A percentile compares a stretch with the other conserved stretches of the same genome.
Evolutionary conservation across 225 moss, liverwort and hornwort genomes (phyloP).

Genomic region (Neckera pumila): DNA sequence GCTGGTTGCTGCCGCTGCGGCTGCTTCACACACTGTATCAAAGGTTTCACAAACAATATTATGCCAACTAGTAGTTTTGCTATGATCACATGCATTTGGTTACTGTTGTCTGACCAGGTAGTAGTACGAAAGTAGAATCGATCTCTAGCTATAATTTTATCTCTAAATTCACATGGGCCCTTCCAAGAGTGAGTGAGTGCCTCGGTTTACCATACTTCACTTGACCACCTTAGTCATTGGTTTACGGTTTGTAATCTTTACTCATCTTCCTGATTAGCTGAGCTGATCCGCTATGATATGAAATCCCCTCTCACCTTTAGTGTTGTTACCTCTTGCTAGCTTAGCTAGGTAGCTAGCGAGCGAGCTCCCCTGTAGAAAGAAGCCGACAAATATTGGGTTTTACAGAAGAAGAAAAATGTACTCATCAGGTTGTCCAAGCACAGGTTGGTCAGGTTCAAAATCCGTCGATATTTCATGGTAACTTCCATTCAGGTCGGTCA

Average conservation of each 20-base stretch:
- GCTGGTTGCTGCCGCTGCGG: not conserved
- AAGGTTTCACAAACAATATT: not conserved
- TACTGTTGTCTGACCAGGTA: not conserved
- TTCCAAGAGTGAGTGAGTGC: not conserved
- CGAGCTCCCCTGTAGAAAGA: not conserved
- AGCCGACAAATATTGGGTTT: not conserved
- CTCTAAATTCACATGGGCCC: not conserved
- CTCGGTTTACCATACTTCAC: not conserved
- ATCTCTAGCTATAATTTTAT: not conserved
- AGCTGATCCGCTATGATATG: not conserved
- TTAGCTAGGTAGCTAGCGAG: not conserved
- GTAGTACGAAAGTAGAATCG: not conserved
- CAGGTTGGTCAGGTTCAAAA: constrained; percentile 51
- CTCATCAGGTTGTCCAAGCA: constrained; percentile 10
- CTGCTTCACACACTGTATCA: not conserved
- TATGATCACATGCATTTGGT: not conserved
- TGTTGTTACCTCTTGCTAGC: not conserved
- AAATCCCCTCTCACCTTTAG: not conserved
- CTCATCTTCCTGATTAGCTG: not conserved
- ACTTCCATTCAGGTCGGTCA: constrained; percentile 19
- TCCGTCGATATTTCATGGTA: constrained; percentile 52
- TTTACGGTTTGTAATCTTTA: constrained; percentile 3
- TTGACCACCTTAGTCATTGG: constrained; percentile 12
- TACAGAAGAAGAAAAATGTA: not conserved
- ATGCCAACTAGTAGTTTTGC: not conserved